phyloP scores from a whole-genome alignment of 768 basidiomycete genomes.

The Solioccasus polychromus region DNA sequence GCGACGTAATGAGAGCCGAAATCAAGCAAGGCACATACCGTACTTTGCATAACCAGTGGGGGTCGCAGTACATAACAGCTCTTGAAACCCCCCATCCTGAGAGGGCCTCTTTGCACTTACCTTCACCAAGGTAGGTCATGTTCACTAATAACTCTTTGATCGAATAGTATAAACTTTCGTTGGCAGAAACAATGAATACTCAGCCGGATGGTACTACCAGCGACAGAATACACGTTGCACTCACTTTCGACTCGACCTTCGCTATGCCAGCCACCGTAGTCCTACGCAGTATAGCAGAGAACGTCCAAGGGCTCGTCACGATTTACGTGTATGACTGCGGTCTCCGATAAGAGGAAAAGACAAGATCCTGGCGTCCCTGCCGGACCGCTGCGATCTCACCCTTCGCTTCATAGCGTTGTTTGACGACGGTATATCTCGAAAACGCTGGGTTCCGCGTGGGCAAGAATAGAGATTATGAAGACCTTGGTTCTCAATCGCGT shows the following conservation, averaged over 20 bases:
- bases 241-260: slow-evolving; percentile 40
- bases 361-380: slow-evolving; percentile 27
- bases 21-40: too few species aligned
- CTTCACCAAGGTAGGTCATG: too few species aligned
- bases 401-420: slow-evolving; percentile 39
- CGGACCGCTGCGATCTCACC: slow-evolving; percentile 28
- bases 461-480: slow-evolving; percentile 43
- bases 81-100: too few species aligned
- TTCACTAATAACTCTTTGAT: too few species aligned
- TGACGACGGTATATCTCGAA: slow-evolving; percentile 23
- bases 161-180: too few species aligned
- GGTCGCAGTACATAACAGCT: too few species aligned
- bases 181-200: background rate
- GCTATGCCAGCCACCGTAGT: slow-evolving; percentile 46
- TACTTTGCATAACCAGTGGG: too few species aligned
- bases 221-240: slow-evolving; percentile 44
- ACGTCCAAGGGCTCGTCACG: slow-evolving; percentile 37
- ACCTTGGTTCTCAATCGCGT: slow-evolving; percentile 44
- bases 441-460: slow-evolving; percentile 37
- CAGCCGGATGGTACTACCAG: slow-evolving; percentile 16
- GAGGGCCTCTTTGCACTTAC: too few species aligned
- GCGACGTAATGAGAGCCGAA: too few species aligned
- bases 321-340: slow-evolving; percentile 48
- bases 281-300: slow-evolving; percentile 37
- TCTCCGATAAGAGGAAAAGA: slow-evolving; percentile 31